A percentile compares a stretch with the other conserved stretches of the same genome.
Conservation (phyloP, 805 yeast species). For the Sugiyamaella smithiae region DNA sequence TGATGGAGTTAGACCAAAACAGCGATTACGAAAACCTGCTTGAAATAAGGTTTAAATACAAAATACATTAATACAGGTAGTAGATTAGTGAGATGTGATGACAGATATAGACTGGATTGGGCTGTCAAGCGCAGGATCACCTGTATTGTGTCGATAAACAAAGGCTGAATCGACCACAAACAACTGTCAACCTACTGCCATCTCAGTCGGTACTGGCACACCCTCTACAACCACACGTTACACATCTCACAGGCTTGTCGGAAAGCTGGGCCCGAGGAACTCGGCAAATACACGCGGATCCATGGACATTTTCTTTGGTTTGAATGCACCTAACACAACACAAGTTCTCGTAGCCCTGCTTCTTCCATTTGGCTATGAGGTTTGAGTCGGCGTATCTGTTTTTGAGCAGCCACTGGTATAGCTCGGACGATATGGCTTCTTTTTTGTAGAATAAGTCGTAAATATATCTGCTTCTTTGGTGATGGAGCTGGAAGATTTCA, state of each 20-base stretch:
- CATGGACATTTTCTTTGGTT: conserved; percentile 57
- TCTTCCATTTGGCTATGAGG: conserved; percentile 80
- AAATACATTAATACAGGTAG: no score
- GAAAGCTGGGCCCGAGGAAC: conserved; percentile 61
- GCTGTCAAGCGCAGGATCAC: no score
- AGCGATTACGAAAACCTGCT: no score
- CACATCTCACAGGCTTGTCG: conserved; percentile 51
- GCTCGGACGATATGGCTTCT: conserved; percentile 59
- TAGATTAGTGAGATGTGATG: no score
- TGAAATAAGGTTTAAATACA: no score
- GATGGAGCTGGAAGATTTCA: conserved; percentile 68
- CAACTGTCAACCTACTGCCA: no score
- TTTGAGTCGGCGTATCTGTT: conserved; percentile 65
- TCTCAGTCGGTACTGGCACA: conserved; percentile 69
- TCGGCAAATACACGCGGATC: conserved; percentile 76
- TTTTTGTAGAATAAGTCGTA: conserved; percentile 71
- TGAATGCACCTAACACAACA: conserved; percentile 82
- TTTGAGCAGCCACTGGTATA: conserved; percentile 71
- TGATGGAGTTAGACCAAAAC: no score
- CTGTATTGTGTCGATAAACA: no score
- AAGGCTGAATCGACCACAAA: no score
- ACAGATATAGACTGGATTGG: no score
- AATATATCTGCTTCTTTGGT: conserved; percentile 72
- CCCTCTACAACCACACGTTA: conserved; percentile 83
- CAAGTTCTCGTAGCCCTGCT: conserved; percentile 79